Base-by-base conservation (phyloP, 2,329 filamentous ascomycete genomes). In the Ophiobolus disseminans region DNA sequence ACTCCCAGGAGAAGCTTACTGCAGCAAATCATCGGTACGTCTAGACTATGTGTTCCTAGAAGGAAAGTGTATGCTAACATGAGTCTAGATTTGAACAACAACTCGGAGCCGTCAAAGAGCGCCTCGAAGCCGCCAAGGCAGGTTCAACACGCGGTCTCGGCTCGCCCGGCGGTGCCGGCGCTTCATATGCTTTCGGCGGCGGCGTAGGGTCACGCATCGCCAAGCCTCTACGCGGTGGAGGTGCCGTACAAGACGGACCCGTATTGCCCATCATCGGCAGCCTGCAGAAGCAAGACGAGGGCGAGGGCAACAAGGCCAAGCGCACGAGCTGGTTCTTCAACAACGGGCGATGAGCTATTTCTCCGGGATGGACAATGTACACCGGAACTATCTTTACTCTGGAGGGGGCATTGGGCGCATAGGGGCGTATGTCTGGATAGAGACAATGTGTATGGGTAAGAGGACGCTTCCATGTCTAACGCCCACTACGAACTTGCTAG, bases 1-100 rank as follows among this genome's bases (percentile, higher is more conserved):
- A 99, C 74, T 96, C 91, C 70, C 94, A 99, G 78, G 94, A 99
- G 81, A 99, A 99, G 80, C 84, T 99, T 72, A 96, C 93, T 23
- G 89, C 93, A 53, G 92, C 94, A 31, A 99, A 97, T 75, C 93
- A 97, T 78, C 89, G 95, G 94, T 97, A 86, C 65, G 87, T 82
- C 26, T n/a, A n/a, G 48, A 52, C 40, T 38, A 36, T 34, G 23
- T 48, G 16, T 8, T 10, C 37, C 16, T 8, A 16, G 32, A 23
- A 20, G 20, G 2, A 17, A 3, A 28, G 5, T 38, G 25, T 8
- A 11, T 32, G 22, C 53, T 64, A 35, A 61, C 35, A 16, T 17
- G 14, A 7, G 9, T 17, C 37, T 72, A 97, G 94, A 74, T 99
- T 99, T 80, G 94, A 99, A 80, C 88, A 90, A 28, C 94, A 99